These are phyloP conservation scores for Diaporthe sp. DNA, from an alignment of 2,329 filamentous ascomycete species.

Conservation along the genomic window DNA sequence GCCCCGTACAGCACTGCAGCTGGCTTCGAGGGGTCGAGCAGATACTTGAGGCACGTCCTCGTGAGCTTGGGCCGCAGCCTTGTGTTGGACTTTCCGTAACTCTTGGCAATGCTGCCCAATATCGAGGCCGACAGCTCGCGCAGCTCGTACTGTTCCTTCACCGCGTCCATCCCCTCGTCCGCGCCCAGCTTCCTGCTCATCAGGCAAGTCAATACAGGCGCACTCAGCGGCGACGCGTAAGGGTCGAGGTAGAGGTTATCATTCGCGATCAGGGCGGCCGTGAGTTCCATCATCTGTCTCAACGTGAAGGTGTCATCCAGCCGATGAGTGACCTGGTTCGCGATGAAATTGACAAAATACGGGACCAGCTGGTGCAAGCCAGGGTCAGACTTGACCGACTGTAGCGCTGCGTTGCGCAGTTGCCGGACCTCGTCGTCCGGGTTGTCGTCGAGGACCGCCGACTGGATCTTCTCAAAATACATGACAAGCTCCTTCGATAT, in stretches of 20 bases:
- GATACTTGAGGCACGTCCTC: conserved; percentile 92
- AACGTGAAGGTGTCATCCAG: conserved; percentile 91
- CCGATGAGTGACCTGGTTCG: conserved; percentile 94
- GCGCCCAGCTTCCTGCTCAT: conserved; percentile 84
- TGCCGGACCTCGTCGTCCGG: conserved; percentile 81
- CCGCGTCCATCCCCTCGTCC: conserved; percentile 64
- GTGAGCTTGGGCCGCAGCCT: conserved; percentile 90
- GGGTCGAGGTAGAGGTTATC: conserved; percentile 80
- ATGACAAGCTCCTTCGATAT: conserved; percentile 95
- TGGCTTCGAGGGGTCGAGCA: conserved; percentile 88
- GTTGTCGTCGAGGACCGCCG: conserved; percentile 87
- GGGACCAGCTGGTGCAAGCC: conserved; percentile 95
- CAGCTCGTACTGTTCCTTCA: conserved; percentile 80
- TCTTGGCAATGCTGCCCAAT: conserved; percentile 82
- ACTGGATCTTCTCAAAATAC: conserved; percentile 96
- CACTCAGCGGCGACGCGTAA: conserved; percentile 77
- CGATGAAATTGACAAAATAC: conserved; percentile 96
- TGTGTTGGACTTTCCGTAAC: conserved; percentile 85
- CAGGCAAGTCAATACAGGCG: conserved; percentile 91
- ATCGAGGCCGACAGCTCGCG: conserved; percentile 88
- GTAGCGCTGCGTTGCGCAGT: conserved; percentile 86
- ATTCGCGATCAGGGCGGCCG: conserved; percentile 87
- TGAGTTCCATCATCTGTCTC: conserved; percentile 92
- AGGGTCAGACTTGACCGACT: conserved; percentile 88
- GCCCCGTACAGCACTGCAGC: conserved; percentile 91